Evolutionary conservation across 1,139 yeast genomes (phyloP), one percentile per base, ranked within the genome.

Genomic region (Pichia sp.): DNA sequence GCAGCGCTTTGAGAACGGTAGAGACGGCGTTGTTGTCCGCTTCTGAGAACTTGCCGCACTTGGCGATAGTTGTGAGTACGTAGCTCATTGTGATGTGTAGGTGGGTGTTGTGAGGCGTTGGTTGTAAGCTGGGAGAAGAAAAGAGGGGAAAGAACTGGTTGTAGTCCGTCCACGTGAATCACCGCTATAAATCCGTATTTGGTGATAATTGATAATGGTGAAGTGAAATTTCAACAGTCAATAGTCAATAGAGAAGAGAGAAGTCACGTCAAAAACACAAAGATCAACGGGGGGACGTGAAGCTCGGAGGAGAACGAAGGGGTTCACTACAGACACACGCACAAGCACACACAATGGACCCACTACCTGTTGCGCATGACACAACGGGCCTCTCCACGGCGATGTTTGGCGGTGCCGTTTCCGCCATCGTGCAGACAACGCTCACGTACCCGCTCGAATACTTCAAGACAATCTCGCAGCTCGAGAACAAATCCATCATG

Each of bases 361-460:
- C 49, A 15, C 25, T 45, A 23, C 50, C 50, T 7, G 24, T 23
- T 10, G 29, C 39, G 9, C 34, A 35, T 30, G 50, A 47, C 20
- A 34, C 38, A n/a, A 47, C 50, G 1, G 42, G 44, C 12, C 38
- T 47, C 12, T 40, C 46, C 7, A 77, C 84, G 7, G 85, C 91
- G 1, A 66, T 83, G 39, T 66, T 80, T 4, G 70, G 79, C 31
- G 66, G 79, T 2, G 87, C 95, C 1, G 34, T 44, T 9, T 37
- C 48, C 2, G 84, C 88, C 0, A 71, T 81, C 1, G 73, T 74
- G 2, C 79, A 86, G 34, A 77, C 93, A 2, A 67, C 78, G 0
- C 49, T 78, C 14, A 80, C 94, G 0, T 86, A 84, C 53, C 96
- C 97, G 0, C 72, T 88, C 47, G 97, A 88, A 55, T 83, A 75